Evolutionary conservation across 371 early-diverging fungal species (phyloP).

Genomic region (Mucor piriformis): DNA sequence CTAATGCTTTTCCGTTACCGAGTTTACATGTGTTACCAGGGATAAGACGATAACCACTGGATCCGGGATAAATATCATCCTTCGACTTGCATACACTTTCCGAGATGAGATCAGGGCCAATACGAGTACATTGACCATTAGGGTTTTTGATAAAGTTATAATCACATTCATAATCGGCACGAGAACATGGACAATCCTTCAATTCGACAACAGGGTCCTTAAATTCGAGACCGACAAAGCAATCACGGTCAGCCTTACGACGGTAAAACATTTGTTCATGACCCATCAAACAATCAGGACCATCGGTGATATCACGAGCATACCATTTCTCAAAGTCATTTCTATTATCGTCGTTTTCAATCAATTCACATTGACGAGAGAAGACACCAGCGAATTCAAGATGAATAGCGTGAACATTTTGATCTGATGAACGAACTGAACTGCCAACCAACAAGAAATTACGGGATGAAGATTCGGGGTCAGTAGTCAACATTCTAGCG

Average conservation of each 20-base stretch:
- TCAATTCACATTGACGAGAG: constrained; percentile 67
- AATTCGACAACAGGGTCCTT: constrained; percentile 55
- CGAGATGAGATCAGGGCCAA: constrained; percentile 57
- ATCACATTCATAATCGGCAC: constrained; percentile 93
- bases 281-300: constrained; percentile 88
- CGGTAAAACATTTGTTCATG: constrained; percentile 75
- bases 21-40: constrained; percentile 77
- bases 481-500: constrained; percentile 62
- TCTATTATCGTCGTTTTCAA: constrained; percentile 48
- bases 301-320: constrained; percentile 60
- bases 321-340: constrained; percentile 85
- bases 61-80: constrained; percentile 72
- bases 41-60: constrained; percentile 88
- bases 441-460: constrained; percentile 57
- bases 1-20: constrained; percentile 55
- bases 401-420: constrained; percentile 53
- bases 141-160: constrained; percentile 70
- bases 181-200: constrained; percentile 77
- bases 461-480: constrained; percentile 67
- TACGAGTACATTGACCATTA: constrained; percentile 59
- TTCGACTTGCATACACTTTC: constrained; percentile 57
- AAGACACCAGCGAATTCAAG: constrained; percentile 74
- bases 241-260: constrained; percentile 75
- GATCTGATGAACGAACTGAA: constrained; percentile 32
- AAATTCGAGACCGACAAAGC: constrained; percentile 76